Base-by-base conservation (phyloP, 2,329 filamentous ascomycete species). In the Hortaea werneckii region DNA sequence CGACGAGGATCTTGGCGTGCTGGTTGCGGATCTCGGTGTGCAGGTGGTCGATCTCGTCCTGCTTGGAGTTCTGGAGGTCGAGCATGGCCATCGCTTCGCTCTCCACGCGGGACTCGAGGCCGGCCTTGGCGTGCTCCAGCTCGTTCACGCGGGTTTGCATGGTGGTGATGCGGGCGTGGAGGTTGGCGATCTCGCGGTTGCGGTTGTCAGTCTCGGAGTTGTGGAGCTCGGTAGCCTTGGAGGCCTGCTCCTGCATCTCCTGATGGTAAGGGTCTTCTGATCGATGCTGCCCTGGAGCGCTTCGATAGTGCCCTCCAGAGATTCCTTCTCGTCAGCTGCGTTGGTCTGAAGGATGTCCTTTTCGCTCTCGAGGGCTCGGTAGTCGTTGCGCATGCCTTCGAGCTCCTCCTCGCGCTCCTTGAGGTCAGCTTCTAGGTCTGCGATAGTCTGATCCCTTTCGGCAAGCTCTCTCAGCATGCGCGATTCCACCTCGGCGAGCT, bases 81-180 rank as follows among this genome's bases (percentile, higher is more conserved):
- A 67, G 59, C 58, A 65, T 62, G 9, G 58, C 51, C 13, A 57
- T 55, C 1, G 64, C 63, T 44, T 67, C 65, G 13, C 56, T 43
- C 41, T 62, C 57, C 10, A 67, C 61, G 12, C 62, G 55, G 11
- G 54, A 49, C 47, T 66, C 65, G 8, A 67, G 55, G 27, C 58
- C 57, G 4, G 43, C 43, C 45, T 59, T 61, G 12, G 57, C 55
- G 5, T 46, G 42, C 43, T 60, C 52, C 10, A 66, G 57, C 8
- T 53, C 48, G 5, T 48, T 39, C 28, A 61, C 45, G 26, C 55
- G 28, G 13, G 45, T 43, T 11, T 50, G 46, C 26, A 57, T 44
- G 11, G 51, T 44, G 11, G 50, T 44, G 27, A 60, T 45, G 5
- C 50, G 45, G 43, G 54, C 54, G 42, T 61, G 59, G 26, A 65